phyloP scores from a whole-genome alignment of 1,284 basidiomycete genomes.

The Sanghuangporus sanghuang region DNA sequence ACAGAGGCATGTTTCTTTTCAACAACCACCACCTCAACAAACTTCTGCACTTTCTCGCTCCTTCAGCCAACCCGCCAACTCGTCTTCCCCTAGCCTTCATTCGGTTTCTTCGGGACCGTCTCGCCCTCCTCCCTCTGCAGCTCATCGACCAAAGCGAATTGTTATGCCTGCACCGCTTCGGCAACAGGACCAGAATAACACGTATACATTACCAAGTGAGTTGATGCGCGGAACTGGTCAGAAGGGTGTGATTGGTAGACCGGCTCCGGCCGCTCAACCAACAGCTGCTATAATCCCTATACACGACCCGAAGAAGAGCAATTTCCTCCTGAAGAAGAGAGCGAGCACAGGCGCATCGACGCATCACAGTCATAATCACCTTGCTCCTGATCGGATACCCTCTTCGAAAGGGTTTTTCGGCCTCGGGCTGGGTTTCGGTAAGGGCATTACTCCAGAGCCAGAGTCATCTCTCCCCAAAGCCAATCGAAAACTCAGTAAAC shows the following conservation, averaged over 20 bases:
- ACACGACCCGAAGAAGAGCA: slow-evolving; percentile 16
- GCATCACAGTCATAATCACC: slow-evolving; percentile 6
- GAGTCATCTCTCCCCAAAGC: slow-evolving; percentile 6
- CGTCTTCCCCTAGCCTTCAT: not conserved
- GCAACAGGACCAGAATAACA: slow-evolving; percentile 1
- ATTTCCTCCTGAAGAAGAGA: slow-evolving; percentile 17
- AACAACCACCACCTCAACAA: not conserved
- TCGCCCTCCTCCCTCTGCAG: slow-evolving; percentile 1
- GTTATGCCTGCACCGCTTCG: slow-evolving; percentile 18
- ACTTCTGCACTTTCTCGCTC: not conserved
- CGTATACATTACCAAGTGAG: not conserved
- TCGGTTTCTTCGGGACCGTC: not conserved
- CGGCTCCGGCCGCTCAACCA: not conserved
- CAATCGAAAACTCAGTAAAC: slow-evolving; percentile 16
- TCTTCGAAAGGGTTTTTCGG: slow-evolving; percentile 2
- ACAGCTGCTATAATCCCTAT: slow-evolving; percentile 16
- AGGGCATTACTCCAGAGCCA: slow-evolving; percentile 1
- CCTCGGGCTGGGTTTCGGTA: not conserved
- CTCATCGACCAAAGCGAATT: slow-evolving; percentile 14
- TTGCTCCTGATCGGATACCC: slow-evolving; percentile 2
- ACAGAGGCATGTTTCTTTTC: not conserved
- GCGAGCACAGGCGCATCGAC: slow-evolving; percentile 1
- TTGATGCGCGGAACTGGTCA: not conserved
- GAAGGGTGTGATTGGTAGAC: not conserved
- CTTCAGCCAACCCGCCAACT: not conserved